Conservation (phyloP, 225 moss, liverwort and hornwort genomes). For the Bryoerythrophyllum caledonicum region DNA sequence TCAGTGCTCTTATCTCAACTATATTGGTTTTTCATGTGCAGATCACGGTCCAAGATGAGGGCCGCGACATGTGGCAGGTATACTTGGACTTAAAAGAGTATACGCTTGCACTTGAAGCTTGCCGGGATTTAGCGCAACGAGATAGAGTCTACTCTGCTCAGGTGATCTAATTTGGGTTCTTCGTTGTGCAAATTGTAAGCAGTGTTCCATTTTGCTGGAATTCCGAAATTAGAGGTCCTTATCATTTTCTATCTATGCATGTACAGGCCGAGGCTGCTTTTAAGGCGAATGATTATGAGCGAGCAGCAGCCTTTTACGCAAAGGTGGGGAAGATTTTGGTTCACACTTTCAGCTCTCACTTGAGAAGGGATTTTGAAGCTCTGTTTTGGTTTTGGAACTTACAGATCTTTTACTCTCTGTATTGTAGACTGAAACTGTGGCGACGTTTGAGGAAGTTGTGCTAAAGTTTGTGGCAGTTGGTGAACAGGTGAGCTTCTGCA, state of each 20-base stretch:
- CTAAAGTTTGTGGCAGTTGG: slow-evolving; percentile 78
- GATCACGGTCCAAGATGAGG: slow-evolving; percentile 73
- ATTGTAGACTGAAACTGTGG: slow-evolving; percentile 64
- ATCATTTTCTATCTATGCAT: slow-evolving; percentile 5
- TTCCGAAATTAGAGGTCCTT: neutral
- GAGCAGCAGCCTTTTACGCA: slow-evolving; percentile 79
- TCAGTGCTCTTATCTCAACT: neutral
- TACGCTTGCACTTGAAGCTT: slow-evolving; percentile 75
- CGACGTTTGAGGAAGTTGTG: slow-evolving; percentile 78
- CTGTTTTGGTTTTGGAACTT: neutral
- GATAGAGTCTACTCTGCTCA: slow-evolving; percentile 81
- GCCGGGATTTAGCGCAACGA: slow-evolving; percentile 59
- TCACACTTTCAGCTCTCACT: neutral
- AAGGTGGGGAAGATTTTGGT: slow-evolving; percentile 40
- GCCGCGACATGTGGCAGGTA: slow-evolving; percentile 85
- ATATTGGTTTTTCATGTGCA: slow-evolving; percentile 10
- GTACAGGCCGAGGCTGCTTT: slow-evolving; percentile 79
- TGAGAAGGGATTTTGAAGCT: neutral
- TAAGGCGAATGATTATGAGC: slow-evolving; percentile 58
- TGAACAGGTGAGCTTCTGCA: slow-evolving; percentile 44
- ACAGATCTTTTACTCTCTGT: slow-evolving; percentile 10
- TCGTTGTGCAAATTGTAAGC: neutral
- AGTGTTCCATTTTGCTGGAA: neutral
- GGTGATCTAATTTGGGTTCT: slow-evolving; percentile 27
- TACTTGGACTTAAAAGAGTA: slow-evolving; percentile 78